Percentiles rank a stretch among this genome's conserved stretches.
These are phyloP conservation scores for Pisolithus albus DNA, from an alignment of 768 basidiomycete genomes.

Conservation along the genomic window DNA sequence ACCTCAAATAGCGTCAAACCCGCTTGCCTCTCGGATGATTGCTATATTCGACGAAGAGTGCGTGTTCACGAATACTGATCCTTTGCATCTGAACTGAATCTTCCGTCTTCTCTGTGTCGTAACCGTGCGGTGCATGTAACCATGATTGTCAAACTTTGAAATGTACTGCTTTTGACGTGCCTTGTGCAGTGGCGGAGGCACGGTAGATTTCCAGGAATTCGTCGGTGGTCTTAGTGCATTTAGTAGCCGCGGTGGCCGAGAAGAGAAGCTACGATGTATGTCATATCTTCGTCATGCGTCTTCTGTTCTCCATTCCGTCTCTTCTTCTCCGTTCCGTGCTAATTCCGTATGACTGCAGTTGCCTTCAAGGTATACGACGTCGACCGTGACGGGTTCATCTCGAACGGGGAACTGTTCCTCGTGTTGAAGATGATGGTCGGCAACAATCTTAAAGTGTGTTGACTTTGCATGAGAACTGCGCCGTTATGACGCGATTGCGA, in stretches of 20 bases:
- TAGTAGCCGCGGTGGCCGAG: slow-evolving; percentile 91
- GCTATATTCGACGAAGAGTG: slow-evolving; percentile 99
- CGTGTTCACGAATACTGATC: slow-evolving; percentile 29
- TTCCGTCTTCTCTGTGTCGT: not conserved
- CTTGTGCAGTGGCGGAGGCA: slow-evolving; percentile 79
- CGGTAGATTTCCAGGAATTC: slow-evolving; percentile 99
- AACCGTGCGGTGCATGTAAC: not conserved
- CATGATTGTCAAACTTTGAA: not conserved
- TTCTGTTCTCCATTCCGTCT: not conserved
- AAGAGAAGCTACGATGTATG: slow-evolving; percentile 94
- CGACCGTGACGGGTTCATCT: slow-evolving; percentile 95
- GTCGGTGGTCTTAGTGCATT: slow-evolving; percentile 97
- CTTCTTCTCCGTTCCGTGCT: slow-evolving; percentile 1
- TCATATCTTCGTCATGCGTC: slow-evolving; percentile 11
- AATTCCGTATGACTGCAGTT: slow-evolving; percentile 43
- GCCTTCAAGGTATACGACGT: slow-evolving; percentile 99
- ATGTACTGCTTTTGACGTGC: not conserved
- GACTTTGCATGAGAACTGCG: not conserved
- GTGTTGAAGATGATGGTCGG: slow-evolving; percentile 99
- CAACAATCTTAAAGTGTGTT: slow-evolving; percentile 85
- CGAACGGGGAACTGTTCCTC: slow-evolving; percentile 96
- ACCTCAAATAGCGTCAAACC: slow-evolving; percentile 98
- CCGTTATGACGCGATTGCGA: not conserved
- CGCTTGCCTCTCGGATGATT: slow-evolving; percentile 94
- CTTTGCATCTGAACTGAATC: not conserved